These are phyloP conservation scores for Boletus vermiculosoides DNA, from an alignment of 768 basidiomycete species.

Conservation along the genomic window DNA sequence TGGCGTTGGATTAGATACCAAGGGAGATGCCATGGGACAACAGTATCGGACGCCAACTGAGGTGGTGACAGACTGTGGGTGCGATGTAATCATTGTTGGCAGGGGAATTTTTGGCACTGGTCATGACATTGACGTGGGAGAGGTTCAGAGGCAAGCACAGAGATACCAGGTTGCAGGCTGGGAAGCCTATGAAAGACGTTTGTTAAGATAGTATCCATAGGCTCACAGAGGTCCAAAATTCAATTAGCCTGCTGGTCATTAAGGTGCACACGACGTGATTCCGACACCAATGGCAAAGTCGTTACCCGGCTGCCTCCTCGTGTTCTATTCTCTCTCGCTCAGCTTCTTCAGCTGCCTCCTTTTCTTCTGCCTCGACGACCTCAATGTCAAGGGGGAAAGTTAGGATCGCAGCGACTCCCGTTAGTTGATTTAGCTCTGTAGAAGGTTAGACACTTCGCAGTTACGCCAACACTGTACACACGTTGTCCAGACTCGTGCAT, in stretches of 20 bases:
- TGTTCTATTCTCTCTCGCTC: conserved; percentile 16
- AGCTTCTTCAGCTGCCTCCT: conserved; percentile 57
- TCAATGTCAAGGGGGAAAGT: conserved; percentile 96
- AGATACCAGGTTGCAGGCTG: conserved; percentile 85
- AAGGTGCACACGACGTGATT: background rate
- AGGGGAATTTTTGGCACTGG: conserved; percentile 84
- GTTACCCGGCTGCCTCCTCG: conserved; percentile 7
- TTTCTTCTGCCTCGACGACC: conserved; percentile 91
- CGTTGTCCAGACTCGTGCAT: conserved; percentile 99
- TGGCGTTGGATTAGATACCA: conserved; percentile 80
- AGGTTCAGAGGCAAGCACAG: conserved; percentile 65
- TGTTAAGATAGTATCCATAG: conserved; percentile 14
- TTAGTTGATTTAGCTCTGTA: conserved; percentile 91
- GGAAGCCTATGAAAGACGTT: conserved; percentile 78
- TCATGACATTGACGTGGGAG: conserved; percentile 37
- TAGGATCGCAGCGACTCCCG: conserved; percentile 92
- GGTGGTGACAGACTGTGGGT: conserved; percentile 77
- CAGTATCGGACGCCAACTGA: conserved; percentile 90
- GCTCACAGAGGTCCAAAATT: background rate
- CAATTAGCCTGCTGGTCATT: background rate
- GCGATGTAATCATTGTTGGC: conserved; percentile 97
- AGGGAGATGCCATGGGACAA: conserved; percentile 88
- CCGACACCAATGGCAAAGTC: background rate
- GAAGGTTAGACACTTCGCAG: background rate
- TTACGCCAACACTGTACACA: conserved; percentile 40